These are phyloP conservation scores for Fulvia fulva DNA, from an alignment of 2,329 filamentous ascomycete genomes.

Conservation along the genomic window DNA sequence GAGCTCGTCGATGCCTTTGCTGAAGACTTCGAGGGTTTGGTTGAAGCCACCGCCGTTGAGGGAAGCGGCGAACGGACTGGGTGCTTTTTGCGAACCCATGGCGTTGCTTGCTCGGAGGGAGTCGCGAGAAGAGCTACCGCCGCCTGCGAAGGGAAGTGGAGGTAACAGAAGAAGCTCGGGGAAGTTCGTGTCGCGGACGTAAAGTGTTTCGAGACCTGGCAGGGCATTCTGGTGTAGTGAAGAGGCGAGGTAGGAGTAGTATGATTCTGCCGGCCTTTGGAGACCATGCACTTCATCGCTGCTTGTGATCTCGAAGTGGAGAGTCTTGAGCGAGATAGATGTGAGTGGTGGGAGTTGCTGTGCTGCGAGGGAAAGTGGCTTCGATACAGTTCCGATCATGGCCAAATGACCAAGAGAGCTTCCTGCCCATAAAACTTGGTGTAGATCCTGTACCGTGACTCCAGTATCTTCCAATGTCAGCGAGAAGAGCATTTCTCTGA, in stretches of 20 bases:
- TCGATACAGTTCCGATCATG: conserved; percentile 54
- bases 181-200: conserved; percentile 81
- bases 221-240: conserved; percentile 74
- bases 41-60: conserved; percentile 38
- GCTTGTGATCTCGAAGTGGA: conserved; percentile 80
- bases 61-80: conserved; percentile 5
- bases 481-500: conserved; percentile 58
- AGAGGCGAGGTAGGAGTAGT: conserved; percentile 82
- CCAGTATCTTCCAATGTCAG: conserved; percentile 71
- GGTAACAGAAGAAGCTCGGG: conserved; percentile 73
- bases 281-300: conserved; percentile 56
- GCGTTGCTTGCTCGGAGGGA: conserved; percentile 30
- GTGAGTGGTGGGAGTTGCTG: conserved; percentile 59
- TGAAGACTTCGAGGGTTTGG: conserved; percentile 60
- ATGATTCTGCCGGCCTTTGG: conserved; percentile 53
- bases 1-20: conserved; percentile 62
- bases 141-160: conserved; percentile 57
- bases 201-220: conserved; percentile 70
- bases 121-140: conserved; percentile 16
- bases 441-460: conserved; percentile 59
- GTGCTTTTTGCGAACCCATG: conserved; percentile 26
- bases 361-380: conserved; percentile 50
- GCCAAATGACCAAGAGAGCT: conserved; percentile 56
- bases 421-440: conserved; percentile 57
- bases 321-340: conserved; percentile 64